Evolutionary conservation across 208 protist genomes (phyloP).

Genomic region (Trypanosoma scelopori): DNA sequence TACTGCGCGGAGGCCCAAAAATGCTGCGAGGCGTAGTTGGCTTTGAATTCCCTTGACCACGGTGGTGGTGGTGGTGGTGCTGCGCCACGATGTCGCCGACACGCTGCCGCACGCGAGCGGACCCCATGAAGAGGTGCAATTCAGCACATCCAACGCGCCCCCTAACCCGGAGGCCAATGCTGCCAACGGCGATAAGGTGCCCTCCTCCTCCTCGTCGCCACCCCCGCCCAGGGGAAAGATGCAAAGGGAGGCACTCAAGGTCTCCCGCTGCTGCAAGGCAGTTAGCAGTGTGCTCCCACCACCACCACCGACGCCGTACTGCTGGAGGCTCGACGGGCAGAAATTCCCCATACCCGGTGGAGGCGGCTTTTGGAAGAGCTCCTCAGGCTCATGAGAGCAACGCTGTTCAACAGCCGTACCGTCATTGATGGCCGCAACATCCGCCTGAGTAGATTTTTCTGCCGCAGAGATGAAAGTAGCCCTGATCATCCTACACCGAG

Average conservation of each 20-base stretch:
- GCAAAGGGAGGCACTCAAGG: conserved; percentile 40
- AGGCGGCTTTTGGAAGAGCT: conserved; percentile 3
- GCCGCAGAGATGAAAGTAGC: too few relatives aligned
- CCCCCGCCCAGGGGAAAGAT: conserved; percentile 30
- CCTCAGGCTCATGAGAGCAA: neutral
- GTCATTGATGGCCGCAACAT: too few relatives aligned
- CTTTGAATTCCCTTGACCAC: conserved; percentile 27
- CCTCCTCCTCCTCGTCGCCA: conserved; percentile 13
- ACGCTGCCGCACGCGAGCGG: conserved; percentile 42
- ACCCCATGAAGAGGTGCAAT: conserved; percentile 51
- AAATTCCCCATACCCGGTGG: conserved; percentile 39
- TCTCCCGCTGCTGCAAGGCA: conserved; percentile 35
- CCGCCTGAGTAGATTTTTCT: too few relatives aligned
- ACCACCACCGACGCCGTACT: conserved; percentile 46
- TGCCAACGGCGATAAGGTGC: conserved; percentile 13
- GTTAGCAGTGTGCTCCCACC: conserved; percentile 35
- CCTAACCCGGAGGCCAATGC: conserved; percentile 2
- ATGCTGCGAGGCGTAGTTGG: conserved; percentile 72
- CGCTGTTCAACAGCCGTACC: too few relatives aligned
- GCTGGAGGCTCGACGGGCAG: conserved; percentile 33
- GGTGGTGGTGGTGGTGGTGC: conserved; percentile 6
- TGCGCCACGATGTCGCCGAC: conserved; percentile 39
- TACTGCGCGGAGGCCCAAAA: conserved; percentile 66
- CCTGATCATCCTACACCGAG: too few relatives aligned
- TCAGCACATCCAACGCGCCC: conserved; percentile 28